Conservation (phyloP, 2,329 filamentous ascomycete species). For the Trematosphaeria pertusa region DNA sequence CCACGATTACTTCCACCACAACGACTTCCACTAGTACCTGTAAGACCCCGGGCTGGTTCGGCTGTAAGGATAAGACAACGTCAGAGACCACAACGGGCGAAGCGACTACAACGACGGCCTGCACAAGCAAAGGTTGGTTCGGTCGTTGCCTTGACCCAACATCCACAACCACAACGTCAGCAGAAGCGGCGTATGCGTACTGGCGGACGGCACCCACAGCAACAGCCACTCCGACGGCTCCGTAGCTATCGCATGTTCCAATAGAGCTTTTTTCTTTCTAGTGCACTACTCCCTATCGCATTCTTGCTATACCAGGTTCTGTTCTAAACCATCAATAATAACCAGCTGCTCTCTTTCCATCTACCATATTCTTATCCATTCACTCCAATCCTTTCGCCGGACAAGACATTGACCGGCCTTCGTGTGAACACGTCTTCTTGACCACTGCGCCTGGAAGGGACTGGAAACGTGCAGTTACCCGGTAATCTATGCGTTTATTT, state of each 20-base stretch:
- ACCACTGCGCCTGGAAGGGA: too few species aligned
- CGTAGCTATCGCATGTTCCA: slow-evolving; percentile 6
- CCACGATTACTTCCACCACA: slow-evolving; percentile 32
- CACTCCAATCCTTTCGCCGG: too few species aligned
- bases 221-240: slow-evolving; percentile 30
- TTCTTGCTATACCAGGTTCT: too few species aligned
- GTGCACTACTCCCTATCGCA: too few species aligned
- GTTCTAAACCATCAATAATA: too few species aligned
- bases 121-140: slow-evolving; percentile 45
- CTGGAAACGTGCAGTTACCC: too few species aligned
- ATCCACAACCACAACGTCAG: slow-evolving; percentile 33
- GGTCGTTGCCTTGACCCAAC: slow-evolving; percentile 40
- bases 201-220: slow-evolving; percentile 33
- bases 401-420: too few species aligned
- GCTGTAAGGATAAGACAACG: slow-evolving; percentile 44
- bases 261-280: neutral
- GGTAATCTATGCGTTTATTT: too few species aligned
- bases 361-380: too few species aligned
- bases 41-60: slow-evolving; percentile 47
- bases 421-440: too few species aligned
- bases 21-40: slow-evolving; percentile 37
- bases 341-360: too few species aligned
- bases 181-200: slow-evolving; percentile 32
- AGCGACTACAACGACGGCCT: slow-evolving; percentile 36
- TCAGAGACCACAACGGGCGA: slow-evolving; percentile 24